Conservation (phyloP, 352 stramenopile species). For the Salisapilia sapeloensis region DNA sequence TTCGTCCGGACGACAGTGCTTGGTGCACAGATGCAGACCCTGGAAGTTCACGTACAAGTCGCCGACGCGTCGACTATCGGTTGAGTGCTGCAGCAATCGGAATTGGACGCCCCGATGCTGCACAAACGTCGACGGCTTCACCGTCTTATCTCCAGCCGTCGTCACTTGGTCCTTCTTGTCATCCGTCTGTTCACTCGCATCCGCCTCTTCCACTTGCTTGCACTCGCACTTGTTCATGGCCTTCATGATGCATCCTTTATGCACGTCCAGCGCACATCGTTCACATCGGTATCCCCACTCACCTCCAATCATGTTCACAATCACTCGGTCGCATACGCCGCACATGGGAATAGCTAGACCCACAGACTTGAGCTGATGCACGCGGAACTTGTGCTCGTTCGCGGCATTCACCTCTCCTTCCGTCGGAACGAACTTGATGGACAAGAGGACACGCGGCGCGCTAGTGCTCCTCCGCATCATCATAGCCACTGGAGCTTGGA, state of each 20-base stretch:
- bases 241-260: slow-evolving; percentile 81
- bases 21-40: slow-evolving; percentile 66
- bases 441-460: slow-evolving; percentile 46
- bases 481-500: slow-evolving; percentile 13
- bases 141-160: background rate
- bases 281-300: slow-evolving; percentile 76
- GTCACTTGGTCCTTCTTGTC: slow-evolving; percentile 4
- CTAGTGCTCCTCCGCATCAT: slow-evolving; percentile 24
- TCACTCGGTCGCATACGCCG: slow-evolving; percentile 60
- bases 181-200: slow-evolving; percentile 9
- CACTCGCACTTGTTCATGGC: slow-evolving; percentile 64
- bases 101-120: slow-evolving; percentile 15
- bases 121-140: slow-evolving; percentile 2
- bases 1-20: slow-evolving; percentile 41
- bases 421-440: slow-evolving; percentile 59
- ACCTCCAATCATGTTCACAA: slow-evolving; percentile 67
- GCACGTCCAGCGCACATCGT: slow-evolving; percentile 58
- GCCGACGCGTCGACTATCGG: slow-evolving; percentile 13
- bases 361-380: slow-evolving; percentile 76
- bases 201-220: slow-evolving; percentile 5
- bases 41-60: slow-evolving; percentile 64
- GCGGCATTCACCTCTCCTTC: slow-evolving; percentile 32
- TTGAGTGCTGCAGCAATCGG: slow-evolving; percentile 26
- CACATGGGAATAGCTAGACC: slow-evolving; percentile 65
- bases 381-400: slow-evolving; percentile 73